These are phyloP conservation scores for Eimeria sp. DNA, from an alignment of 169 alveolate species.

Conservation along the genomic window DNA sequence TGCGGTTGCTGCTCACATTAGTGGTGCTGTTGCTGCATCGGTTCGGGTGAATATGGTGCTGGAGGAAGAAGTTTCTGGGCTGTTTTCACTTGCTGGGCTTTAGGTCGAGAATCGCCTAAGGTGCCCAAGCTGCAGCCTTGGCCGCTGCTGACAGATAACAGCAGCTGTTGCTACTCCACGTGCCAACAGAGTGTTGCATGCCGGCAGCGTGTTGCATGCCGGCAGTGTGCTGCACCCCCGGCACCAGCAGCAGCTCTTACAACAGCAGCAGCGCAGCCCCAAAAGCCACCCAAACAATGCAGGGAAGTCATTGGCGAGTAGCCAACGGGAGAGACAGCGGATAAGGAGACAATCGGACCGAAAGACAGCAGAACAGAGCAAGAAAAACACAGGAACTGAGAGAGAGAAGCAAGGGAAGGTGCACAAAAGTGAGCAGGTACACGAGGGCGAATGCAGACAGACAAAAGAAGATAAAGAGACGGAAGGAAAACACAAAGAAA, in stretches of 20 bases:
- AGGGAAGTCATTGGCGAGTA: too few relatives aligned
- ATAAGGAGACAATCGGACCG: not conserved
- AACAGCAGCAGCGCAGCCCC: not conserved
- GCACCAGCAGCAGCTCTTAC: not conserved
- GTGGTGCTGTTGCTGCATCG: not conserved
- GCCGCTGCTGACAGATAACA: not conserved
- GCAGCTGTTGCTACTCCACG: not conserved
- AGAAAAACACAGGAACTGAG: not conserved
- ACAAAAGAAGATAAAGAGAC: not conserved
- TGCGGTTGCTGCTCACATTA: not conserved
- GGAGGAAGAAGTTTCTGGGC: not conserved
- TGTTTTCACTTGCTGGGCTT: not conserved
- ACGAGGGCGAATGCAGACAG: not conserved
- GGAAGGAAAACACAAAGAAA: not conserved
- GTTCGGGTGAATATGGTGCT: not conserved
- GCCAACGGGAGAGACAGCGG: too few relatives aligned
- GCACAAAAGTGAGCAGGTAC: not conserved
- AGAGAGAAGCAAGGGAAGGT: not conserved
- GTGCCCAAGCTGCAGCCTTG: not conserved
- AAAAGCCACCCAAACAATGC: not conserved
- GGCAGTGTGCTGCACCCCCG: not conserved
- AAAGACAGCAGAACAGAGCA: not conserved
- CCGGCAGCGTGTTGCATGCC: not conserved
- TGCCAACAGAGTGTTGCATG: not conserved
- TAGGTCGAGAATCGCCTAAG: not conserved